Evolutionary conservation across 1,139 yeast species (phyloP).

Genomic region (Nadsonia commutata): DNA sequence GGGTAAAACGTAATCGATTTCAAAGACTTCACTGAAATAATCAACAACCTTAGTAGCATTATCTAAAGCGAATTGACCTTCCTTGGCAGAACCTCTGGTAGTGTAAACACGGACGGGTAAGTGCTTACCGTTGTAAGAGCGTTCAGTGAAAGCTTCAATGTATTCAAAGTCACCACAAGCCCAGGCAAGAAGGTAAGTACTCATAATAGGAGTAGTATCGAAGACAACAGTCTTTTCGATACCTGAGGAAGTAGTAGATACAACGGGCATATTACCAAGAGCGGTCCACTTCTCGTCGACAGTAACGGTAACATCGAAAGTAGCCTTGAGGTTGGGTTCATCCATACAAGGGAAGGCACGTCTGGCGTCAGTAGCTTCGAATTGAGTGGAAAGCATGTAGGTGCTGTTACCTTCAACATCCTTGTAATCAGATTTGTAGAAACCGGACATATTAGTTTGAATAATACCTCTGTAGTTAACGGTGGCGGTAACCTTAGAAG

Average conservation of each 20-base stretch:
- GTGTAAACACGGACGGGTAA: constrained; percentile 61
- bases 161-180: constrained; percentile 65
- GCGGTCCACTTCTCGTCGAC: constrained; percentile 48
- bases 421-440: constrained; percentile 59
- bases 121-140: constrained; percentile 32
- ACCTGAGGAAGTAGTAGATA: constrained; percentile 34
- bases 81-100: constrained; percentile 49
- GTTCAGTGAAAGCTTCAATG: constrained; percentile 33
- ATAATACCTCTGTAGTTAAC: constrained; percentile 33
- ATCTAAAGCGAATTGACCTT: constrained; percentile 50
- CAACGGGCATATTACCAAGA: constrained; percentile 68
- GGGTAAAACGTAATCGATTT: constrained; percentile 55
- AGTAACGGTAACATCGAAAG: constrained; percentile 51
- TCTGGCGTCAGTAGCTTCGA: constrained; percentile 83
- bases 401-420: constrained; percentile 41
- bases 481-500: constrained; percentile 20
- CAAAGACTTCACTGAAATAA: constrained; percentile 50
- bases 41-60: constrained; percentile 54
- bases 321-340: constrained; percentile 75
- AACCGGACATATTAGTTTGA: constrained; percentile 69
- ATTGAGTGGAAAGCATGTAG: constrained; percentile 68
- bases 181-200: constrained; percentile 65
- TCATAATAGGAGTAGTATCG: constrained; percentile 54
- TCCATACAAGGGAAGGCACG: constrained; percentile 86
- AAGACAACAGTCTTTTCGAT: constrained; percentile 27